These are phyloP conservation scores for Juncus inflexus DNA, from an alignment of 176 grass and related monocot genomes.

Conservation along the genomic window DNA sequence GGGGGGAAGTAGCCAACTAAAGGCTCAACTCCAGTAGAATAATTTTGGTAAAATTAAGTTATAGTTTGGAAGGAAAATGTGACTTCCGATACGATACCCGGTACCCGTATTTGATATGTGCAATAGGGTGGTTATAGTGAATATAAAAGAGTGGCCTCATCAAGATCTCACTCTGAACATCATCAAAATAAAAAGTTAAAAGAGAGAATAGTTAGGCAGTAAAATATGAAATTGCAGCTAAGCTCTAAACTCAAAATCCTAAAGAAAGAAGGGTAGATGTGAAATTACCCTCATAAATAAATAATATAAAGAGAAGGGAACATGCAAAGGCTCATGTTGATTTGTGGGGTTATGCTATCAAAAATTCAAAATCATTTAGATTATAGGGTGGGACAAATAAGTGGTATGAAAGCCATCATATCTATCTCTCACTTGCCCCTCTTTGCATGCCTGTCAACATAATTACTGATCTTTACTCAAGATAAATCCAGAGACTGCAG, in stretches of 20 bases:
- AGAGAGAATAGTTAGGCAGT: neutral
- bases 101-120: too few relatives aligned
- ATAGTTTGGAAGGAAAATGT: neutral
- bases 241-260: too few relatives aligned
- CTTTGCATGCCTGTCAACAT: conserved; percentile 34
- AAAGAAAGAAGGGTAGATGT: neutral
- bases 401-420: conserved; percentile 60
- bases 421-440: conserved; percentile 2
- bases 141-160: conserved; percentile 5
- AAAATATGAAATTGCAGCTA: neutral
- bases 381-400: conserved; percentile 26
- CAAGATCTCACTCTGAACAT: conserved; percentile 7
- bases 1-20: neutral
- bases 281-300: neutral
- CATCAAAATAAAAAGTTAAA: conserved; percentile 6
- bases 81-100: neutral
- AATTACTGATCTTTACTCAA: conserved; percentile 8
- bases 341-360: neutral
- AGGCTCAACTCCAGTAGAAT: neutral
- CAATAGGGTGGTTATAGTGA: neutral
- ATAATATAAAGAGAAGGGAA: neutral
- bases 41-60: neutral
- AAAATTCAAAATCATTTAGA: conserved; percentile 1
- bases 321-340: neutral
- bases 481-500: neutral